Conservation (phyloP, 169 alveolate species). For the Plasmodium berghei region DNA sequence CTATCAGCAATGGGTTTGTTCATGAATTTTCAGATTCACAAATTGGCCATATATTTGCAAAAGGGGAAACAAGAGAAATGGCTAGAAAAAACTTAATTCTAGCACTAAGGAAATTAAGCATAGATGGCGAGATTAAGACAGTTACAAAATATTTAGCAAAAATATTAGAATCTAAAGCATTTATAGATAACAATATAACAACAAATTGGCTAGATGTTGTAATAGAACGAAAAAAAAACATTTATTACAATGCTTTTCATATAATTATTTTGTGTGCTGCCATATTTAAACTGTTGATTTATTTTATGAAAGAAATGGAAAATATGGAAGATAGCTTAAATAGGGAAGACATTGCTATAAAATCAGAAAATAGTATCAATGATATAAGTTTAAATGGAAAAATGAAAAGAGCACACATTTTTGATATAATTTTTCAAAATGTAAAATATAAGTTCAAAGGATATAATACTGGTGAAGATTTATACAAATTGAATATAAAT, state of each 20-base stretch:
- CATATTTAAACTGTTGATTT: slow-evolving; percentile 31
- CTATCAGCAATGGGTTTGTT: slow-evolving; percentile 87
- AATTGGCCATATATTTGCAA: slow-evolving; percentile 91
- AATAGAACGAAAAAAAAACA: slow-evolving; percentile 42
- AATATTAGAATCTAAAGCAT: slow-evolving; percentile 84
- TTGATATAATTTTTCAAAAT: slow-evolving; percentile 60
- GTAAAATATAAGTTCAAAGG: slow-evolving; percentile 44
- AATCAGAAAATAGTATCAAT: neutral
- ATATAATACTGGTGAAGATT: slow-evolving; percentile 69
- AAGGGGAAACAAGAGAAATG: slow-evolving; percentile 86
- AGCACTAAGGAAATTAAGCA: slow-evolving; percentile 82
- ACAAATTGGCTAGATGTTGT: slow-evolving; percentile 74
- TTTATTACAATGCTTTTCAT: slow-evolving; percentile 45
- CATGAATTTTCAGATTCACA: slow-evolving; percentile 92
- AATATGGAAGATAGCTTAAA: slow-evolving; percentile 17
- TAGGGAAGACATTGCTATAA: slow-evolving; percentile 70
- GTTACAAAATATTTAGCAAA: slow-evolving; percentile 82
- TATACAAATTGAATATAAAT: slow-evolving; percentile 45
- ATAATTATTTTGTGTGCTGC: slow-evolving; percentile 71
- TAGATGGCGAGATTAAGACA: slow-evolving; percentile 88
- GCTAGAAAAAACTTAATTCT: slow-evolving; percentile 84
- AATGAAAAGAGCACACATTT: slow-evolving; percentile 22
- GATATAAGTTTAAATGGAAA: neutral
- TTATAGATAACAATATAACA: slow-evolving; percentile 76
- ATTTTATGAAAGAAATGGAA: slow-evolving; percentile 65